Conservation (phyloP, 805 yeast genomes). For the Saccharomycopsis oosterbeekiorum region DNA sequence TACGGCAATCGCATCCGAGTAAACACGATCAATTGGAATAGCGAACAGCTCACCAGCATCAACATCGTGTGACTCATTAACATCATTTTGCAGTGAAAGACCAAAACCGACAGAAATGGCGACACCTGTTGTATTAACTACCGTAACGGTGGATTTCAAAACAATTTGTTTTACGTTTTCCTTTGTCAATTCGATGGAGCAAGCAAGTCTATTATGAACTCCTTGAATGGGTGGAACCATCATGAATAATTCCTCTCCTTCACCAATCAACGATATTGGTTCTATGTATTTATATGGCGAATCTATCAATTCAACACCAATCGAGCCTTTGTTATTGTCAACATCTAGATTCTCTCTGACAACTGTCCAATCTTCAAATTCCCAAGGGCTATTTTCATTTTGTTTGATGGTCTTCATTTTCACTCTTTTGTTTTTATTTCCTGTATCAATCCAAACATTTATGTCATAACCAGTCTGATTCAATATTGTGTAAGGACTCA, state of each 20-base stretch:
- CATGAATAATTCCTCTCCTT: slow-evolving; percentile 72
- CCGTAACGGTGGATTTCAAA: slow-evolving; percentile 64
- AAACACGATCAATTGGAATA: slow-evolving; percentile 65
- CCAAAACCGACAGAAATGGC: slow-evolving; percentile 36
- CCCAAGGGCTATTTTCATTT: slow-evolving; percentile 61
- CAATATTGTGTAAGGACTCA: slow-evolving; percentile 68
- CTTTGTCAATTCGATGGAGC: slow-evolving; percentile 58
- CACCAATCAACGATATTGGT: slow-evolving; percentile 60
- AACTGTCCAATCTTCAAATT: slow-evolving; percentile 88
- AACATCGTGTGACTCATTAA: slow-evolving; percentile 31
- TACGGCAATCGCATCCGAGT: slow-evolving; percentile 44
- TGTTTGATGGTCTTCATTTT: slow-evolving; percentile 31
- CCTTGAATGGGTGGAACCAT: slow-evolving; percentile 51
- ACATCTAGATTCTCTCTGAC: slow-evolving; percentile 72
- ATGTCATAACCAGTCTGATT: slow-evolving; percentile 82
- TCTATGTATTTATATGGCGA: slow-evolving; percentile 45
- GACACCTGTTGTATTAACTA: slow-evolving; percentile 61
- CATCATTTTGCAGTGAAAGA: slow-evolving; percentile 25
- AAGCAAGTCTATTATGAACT: slow-evolving; percentile 64
- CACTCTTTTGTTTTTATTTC: slow-evolving; percentile 18
- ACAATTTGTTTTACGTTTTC: slow-evolving; percentile 72
- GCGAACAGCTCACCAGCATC: slow-evolving; percentile 51
- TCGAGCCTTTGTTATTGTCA: slow-evolving; percentile 46
- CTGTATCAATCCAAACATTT: slow-evolving; percentile 70
- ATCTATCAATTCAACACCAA: slow-evolving; percentile 54